Evolutionary conservation across 2,329 filamentous ascomycete species (phyloP).

Genomic region (Nemania sp.): DNA sequence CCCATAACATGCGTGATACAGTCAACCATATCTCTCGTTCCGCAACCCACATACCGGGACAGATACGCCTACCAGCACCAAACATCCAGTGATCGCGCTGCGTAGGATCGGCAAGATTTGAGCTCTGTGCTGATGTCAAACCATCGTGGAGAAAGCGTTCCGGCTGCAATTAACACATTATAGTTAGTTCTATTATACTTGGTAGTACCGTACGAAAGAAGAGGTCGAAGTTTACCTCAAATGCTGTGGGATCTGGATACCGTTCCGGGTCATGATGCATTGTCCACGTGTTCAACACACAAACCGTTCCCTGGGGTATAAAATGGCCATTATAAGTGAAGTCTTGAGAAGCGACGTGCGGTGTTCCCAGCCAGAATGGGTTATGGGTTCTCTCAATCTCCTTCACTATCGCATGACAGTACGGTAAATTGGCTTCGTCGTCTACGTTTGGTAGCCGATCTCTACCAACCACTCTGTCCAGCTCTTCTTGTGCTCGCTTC

Average conservation of each 20-base stretch:
- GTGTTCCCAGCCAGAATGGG: constrained; percentile 38
- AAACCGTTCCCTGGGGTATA: constrained; percentile 46
- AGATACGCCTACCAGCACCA: constrained; percentile 54
- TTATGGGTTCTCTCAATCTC: constrained; percentile 31
- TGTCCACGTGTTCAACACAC: constrained; percentile 43
- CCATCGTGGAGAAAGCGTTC: constrained; percentile 35
- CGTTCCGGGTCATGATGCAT: constrained; percentile 43
- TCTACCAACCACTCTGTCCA: constrained; percentile 26
- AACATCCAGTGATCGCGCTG: constrained; percentile 48
- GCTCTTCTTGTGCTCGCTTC: constrained; percentile 15
- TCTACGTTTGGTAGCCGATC: constrained; percentile 21
- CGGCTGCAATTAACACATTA: constrained; percentile 25
- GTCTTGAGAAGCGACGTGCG: constrained; percentile 42
- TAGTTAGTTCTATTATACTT: neutral
- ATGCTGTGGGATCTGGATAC: constrained; percentile 36
- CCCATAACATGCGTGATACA: constrained; percentile 45
- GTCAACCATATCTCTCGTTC: constrained; percentile 47
- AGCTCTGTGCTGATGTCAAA: constrained; percentile 13
- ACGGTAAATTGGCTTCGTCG: constrained; percentile 10
- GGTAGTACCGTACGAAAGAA: neutral
- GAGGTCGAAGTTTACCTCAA: constrained; percentile 19
- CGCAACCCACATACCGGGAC: constrained; percentile 54
- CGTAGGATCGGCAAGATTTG: constrained; percentile 20
- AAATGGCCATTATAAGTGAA: constrained; percentile 43
- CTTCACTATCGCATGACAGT: constrained; percentile 18